phyloP scores from a whole-genome alignment of 345 rosid species.

The Gossypium turneri region DNA sequence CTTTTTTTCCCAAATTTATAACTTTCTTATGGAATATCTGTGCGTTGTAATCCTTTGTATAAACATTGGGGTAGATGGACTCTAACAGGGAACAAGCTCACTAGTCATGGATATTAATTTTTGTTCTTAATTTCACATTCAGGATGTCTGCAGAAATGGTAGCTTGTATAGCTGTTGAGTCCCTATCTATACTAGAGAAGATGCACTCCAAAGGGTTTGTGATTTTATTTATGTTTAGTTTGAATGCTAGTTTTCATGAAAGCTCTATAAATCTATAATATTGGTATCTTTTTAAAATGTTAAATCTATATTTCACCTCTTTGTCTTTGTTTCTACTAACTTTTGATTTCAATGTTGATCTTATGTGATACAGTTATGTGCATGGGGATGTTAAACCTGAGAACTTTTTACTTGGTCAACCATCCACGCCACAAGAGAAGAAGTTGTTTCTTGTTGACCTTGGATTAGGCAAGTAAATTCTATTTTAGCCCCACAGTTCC shows the following conservation, averaged over 20 bases:
- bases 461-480: constrained; percentile 64
- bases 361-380: constrained; percentile 62
- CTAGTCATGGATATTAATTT: neutral
- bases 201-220: constrained; percentile 92
- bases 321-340: constrained; percentile 16
- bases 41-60: neutral
- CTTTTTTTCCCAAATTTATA: neutral
- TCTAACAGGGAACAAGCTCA: neutral
- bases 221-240: constrained; percentile 11
- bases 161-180: constrained; percentile 91
- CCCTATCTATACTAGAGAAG: constrained; percentile 85
- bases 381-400: constrained; percentile 99
- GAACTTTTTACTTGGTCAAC: constrained; percentile 92
- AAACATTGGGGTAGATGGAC: neutral
- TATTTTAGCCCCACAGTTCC: neutral
- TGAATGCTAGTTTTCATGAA: constrained; percentile 10
- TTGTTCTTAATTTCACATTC: constrained; percentile 19
- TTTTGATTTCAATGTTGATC: constrained; percentile 3
- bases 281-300: constrained; percentile 6
- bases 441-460: constrained; percentile 89
- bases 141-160: constrained; percentile 97
- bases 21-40: neutral
- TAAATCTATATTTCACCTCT: neutral
- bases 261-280: neutral
- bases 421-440: constrained; percentile 78